Base-by-base conservation (phyloP, 2,329 filamentous ascomycete species). In the Colletotrichum falcatum region DNA sequence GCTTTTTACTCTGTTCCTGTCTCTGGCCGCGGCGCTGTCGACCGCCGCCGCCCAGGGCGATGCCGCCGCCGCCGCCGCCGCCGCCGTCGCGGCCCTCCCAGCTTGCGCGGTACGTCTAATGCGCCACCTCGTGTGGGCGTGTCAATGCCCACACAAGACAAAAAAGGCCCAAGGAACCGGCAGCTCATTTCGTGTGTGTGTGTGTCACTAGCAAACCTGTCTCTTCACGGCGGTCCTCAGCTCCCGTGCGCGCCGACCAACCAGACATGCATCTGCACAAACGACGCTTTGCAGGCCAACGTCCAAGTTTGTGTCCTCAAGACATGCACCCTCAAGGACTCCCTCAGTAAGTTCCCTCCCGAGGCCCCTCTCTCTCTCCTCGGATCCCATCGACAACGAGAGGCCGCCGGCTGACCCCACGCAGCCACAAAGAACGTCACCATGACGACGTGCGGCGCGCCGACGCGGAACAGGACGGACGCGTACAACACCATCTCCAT, bases 401-500 rank as follows among this genome's bases (percentile, higher is more conserved):
- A n/a, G 39, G 28, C 20, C 16, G 28, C n/a, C 23, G 37, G 18
- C 67, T 66, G 60, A n/a, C 14, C 70, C 26, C 11, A 9, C 8
- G 20, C 28, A 73, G 65, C 48, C 6, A 72, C 65, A 53, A 74
- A 72, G 59, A 73, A 74, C 49, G 18, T 73, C 2, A 75, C 77
- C 39, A 62, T 73, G 37, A 77, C 75, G 2, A 71, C 72, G 12
- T 82, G 79, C 68, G 65, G 71, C 33, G 76, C 73, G 3, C 76
- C 73, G 11, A 42, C 77, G 8, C 74, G 78, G 16, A 75, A 82
- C 72, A 80, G 77, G 61, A 79, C 73, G 72, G 72, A 76, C 28
- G 72, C 79, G 28, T 78, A 83, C 58, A 73, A 80, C 8, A 77
- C 76, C 55, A 75, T 84, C 2, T 76, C 77, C 70, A 74, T 79